Evolutionary conservation across 176 grass and related monocot genomes (phyloP).

Genomic region (Panicum miliaceum): DNA sequence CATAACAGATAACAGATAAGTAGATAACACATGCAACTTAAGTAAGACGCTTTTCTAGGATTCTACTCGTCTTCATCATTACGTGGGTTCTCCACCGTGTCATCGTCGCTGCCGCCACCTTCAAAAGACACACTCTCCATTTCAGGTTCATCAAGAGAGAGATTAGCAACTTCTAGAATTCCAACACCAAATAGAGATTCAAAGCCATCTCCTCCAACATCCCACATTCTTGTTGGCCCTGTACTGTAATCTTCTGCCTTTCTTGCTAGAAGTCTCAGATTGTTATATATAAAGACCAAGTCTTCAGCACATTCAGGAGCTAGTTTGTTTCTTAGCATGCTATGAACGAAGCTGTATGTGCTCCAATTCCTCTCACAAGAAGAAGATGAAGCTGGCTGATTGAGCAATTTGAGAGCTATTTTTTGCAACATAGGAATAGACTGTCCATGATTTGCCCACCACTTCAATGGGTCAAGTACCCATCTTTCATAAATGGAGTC

Average conservation of each 20-base stretch:
- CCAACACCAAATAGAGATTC: neutral
- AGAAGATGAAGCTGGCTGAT: slow-evolving; percentile 20
- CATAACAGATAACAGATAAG: too few species aligned
- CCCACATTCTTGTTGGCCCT: neutral
- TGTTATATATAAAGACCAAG: slow-evolving; percentile 38
- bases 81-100: neutral
- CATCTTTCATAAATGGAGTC: slow-evolving; percentile 18
- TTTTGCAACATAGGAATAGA: neutral
- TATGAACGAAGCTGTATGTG: slow-evolving; percentile 23
- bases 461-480: slow-evolving; percentile 4
- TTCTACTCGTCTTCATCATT: too few species aligned
- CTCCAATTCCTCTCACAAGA: slow-evolving; percentile 40
- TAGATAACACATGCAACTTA: too few species aligned
- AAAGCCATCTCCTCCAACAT: neutral
- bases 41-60: too few species aligned
- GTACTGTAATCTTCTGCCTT: neutral
- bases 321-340: slow-evolving; percentile 16
- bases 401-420: slow-evolving; percentile 34
- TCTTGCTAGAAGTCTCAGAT: slow-evolving; percentile 35
- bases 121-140: neutral
- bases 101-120: neutral
- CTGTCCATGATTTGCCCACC: slow-evolving; percentile 36
- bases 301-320: slow-evolving; percentile 7
- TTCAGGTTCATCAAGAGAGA: neutral
- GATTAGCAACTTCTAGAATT: neutral